Evolutionary conservation across 495 filamentous ascomycete species (phyloP).

Genomic region (Chaetomium cochliodes): DNA sequence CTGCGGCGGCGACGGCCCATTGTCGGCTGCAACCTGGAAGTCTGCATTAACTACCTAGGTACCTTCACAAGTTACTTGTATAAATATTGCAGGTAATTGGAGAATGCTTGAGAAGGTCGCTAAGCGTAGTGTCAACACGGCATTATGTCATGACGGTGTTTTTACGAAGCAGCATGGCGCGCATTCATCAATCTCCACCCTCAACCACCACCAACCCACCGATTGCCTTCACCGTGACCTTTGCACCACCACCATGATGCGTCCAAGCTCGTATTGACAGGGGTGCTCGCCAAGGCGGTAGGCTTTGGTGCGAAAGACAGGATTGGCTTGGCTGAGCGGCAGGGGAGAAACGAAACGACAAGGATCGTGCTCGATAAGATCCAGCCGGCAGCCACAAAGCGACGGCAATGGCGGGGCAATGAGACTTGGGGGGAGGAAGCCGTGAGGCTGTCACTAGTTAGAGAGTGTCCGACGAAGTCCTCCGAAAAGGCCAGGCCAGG

Average conservation of each 20-base stretch:
- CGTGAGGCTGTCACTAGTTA: neutral
- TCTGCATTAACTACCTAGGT: too few species aligned
- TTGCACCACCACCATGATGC: neutral
- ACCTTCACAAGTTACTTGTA: too few species aligned
- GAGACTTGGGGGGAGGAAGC: neutral
- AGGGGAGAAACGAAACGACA: slow-evolving; percentile 5
- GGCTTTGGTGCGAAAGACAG: neutral
- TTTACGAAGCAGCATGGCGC: too few species aligned
- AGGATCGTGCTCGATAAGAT: slow-evolving; percentile 22
- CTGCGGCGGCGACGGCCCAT: neutral
- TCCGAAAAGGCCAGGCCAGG: neutral
- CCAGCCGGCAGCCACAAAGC: slow-evolving; percentile 32
- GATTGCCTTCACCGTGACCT: too few species aligned
- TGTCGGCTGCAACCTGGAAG: neutral
- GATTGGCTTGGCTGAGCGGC: slow-evolving; percentile 5
- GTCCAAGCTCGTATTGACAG: slow-evolving; percentile 2
- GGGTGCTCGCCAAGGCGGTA: neutral
- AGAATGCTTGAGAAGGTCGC: too few species aligned
- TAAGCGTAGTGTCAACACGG: too few species aligned
- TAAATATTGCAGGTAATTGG: too few species aligned
- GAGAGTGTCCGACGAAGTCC: slow-evolving; percentile 7
- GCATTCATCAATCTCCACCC: too few species aligned
- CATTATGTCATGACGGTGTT: too few species aligned
- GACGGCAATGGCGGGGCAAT: slow-evolving; percentile 27
- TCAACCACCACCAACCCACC: too few species aligned